These are phyloP conservation scores for Schwanniomyces sp. DNA, from an alignment of 805 yeast species.

Conservation along the genomic window DNA sequence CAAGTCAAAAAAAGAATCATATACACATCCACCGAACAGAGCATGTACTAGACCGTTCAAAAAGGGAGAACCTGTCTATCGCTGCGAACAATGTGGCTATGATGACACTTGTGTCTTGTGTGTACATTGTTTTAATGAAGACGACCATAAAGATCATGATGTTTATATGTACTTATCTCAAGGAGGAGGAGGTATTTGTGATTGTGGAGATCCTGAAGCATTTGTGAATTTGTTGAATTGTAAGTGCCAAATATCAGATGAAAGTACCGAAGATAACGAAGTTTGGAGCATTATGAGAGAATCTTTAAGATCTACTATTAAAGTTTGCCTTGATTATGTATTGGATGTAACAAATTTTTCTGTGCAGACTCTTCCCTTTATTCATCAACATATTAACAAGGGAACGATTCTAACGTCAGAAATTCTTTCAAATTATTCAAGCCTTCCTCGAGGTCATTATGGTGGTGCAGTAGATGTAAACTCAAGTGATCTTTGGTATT, in stretches of 20 bases:
- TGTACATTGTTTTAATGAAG: conserved; percentile 66
- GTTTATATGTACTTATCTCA: conserved; percentile 52
- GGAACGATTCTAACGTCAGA: conserved; percentile 23
- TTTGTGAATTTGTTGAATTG: conserved; percentile 58
- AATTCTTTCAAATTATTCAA: conserved; percentile 27
- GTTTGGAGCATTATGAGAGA: conserved; percentile 5
- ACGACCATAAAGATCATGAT: conserved; percentile 67
- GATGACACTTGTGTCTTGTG: conserved; percentile 82
- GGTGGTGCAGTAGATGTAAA: conserved; percentile 33
- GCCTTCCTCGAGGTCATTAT: conserved; percentile 31
- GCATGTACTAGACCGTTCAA: conserved; percentile 68
- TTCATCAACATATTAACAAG: conserved; percentile 30
- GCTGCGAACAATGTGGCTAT: conserved; percentile 74
- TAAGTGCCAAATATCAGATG: conserved; percentile 25
- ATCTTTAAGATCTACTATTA: conserved; percentile 27
- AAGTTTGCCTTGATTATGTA: conserved; percentile 39
- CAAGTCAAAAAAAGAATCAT: conserved; percentile 7
- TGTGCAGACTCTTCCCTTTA: conserved; percentile 38
- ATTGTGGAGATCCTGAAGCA: conserved; percentile 71
- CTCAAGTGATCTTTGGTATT: conserved; percentile 35
- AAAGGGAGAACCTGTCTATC: conserved; percentile 63
- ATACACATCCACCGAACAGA: conserved; percentile 54
- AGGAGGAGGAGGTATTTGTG: conserved; percentile 64
- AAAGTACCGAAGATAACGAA: neutral
- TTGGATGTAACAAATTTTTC: conserved; percentile 43